Base-by-base conservation (phyloP, 2,329 filamentous ascomycete genomes). In the Hymenoscyphus repandus region DNA sequence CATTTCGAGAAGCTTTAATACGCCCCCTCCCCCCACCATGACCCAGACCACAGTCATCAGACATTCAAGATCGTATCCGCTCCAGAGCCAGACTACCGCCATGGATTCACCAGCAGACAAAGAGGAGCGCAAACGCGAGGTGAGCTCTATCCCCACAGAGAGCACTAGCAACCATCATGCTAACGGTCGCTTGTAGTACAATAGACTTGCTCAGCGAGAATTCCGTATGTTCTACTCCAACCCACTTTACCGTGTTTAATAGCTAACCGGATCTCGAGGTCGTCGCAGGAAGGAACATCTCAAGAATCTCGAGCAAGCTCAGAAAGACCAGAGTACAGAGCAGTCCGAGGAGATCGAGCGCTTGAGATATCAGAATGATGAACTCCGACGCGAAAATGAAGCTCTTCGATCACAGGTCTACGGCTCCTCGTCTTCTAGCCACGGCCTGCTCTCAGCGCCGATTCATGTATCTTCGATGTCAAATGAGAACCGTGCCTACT, bases 221-320 rank as follows among this genome's bases (percentile, higher is more conserved):
- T 73, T 73, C 55, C 68, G 70, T 72, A 69, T 58, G 69, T 59
- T 37, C 36, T 45, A n/a, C n/a, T 30, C 39, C 40, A 40, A 22
- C 40, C 38, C 49, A 47, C 13, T 13, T 40, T 33, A 12, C 22
- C 18, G 6, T 15, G 12, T 12, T 20, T 11, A 5, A 32, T 17
- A 9, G 13, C 40, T 50, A 44, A 50, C 34, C 4, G 11, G 7
- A 2, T 36, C n/a, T n/a, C n/a, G 39, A 73, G 70, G 70, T 33
- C 69, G 70, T 52, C 62, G 70, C 53, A 66, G 70, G 47, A 73
- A 73, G 58, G 70, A 72, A 53, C 70, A 72, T 52, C 62, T 73
- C 42, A 72, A 67, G 58, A 71, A 68, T 39, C 66, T 73, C 30
- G 70, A 73, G 56, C 66, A 68, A 41, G 66, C 69, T 33, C 69